Evolutionary conservation across 2,329 filamentous ascomycete species (phyloP).

Genomic region (Beauveria caledonica): DNA sequence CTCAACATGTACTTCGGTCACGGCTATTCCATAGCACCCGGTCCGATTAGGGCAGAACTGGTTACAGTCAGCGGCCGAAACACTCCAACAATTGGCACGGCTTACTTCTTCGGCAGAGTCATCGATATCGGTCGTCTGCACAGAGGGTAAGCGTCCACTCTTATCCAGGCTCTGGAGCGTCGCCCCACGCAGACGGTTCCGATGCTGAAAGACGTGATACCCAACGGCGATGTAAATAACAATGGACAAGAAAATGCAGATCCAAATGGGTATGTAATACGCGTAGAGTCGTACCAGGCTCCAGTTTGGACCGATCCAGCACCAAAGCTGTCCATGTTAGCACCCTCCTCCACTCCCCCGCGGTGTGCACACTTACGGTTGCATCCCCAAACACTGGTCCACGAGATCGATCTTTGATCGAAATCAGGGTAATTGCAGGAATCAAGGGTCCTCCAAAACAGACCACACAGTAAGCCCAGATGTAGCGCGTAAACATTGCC

Average conservation of each 20-base stretch:
- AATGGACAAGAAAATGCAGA: constrained; percentile 46
- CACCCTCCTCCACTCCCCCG: background rate
- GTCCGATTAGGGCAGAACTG: constrained; percentile 12
- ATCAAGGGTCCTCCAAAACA: constrained; percentile 66
- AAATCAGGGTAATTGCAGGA: constrained; percentile 57
- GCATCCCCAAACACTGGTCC: constrained; percentile 46
- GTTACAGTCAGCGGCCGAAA: background rate
- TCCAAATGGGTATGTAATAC: constrained; percentile 54
- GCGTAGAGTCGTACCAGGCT: constrained; percentile 48
- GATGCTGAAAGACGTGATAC: constrained; percentile 50
- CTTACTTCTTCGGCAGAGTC: constrained; percentile 29
- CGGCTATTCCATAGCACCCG: constrained; percentile 37
- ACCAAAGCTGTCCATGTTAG: constrained; percentile 42
- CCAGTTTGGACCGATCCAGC: constrained; percentile 49
- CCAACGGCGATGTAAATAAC: constrained; percentile 50
- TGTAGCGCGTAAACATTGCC: constrained; percentile 58
- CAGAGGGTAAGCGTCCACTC: constrained; percentile 16
- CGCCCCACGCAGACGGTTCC: constrained; percentile 46
- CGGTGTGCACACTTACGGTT: constrained; percentile 34
- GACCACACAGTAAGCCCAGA: constrained; percentile 59
- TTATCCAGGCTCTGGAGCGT: constrained; percentile 19
- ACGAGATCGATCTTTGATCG: constrained; percentile 35
- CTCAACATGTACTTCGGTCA: constrained; percentile 42
- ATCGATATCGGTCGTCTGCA: constrained; percentile 20
- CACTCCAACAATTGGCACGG: background rate